Evolutionary conservation across 106 monocot species (phyloP), one percentile per base, ranked within the genome.

Genomic region (Platanthera zijinensis): DNA sequence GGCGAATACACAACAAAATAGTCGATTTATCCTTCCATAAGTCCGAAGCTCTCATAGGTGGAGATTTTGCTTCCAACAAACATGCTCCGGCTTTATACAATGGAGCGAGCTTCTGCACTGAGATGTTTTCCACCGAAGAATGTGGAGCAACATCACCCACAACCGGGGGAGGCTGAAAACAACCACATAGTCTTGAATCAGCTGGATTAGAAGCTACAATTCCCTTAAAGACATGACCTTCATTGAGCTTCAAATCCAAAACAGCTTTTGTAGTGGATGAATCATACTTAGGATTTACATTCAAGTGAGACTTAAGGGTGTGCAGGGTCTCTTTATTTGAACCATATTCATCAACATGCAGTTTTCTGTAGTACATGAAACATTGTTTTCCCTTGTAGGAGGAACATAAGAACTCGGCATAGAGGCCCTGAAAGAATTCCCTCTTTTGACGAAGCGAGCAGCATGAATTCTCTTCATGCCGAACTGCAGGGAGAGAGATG

Each of bases 381-480:
- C 48, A 69, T 18, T 81, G 47, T 28, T 74, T 71, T 75, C 48
- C 17, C 75, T 70, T 50, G 78, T 75, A 28, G 85, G 78, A 18
- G 72, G 48, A 75, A 15, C 7, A 63, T 13, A 64, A 5, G 80
- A 59, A 19, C 68, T 53, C 11, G 67, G 77, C 57, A 77, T 76
- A 17, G 49, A 19, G 8, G 9, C 51, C 8, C 50, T 10, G 14
- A 3, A 50, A n/a, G 19, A 19, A 51, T 8, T 69, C 67, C 73
- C 71, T 74, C 80, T 52, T 48, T 82, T 74, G 1, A 77, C 52
- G 10, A 86, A 86, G 52, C 86, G 79, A 4, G 76, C 73, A 61
- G 83, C 68, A 12, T 86, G 82, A 67, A 82, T 68, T 70, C 79
- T 79, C 73, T 74, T 82, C 82, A 86, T 86, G 39, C 80, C 77